These are phyloP conservation scores for Erodium chrysanthum DNA, from an alignment of 441 rosid genomes.

Conservation along the genomic window DNA sequence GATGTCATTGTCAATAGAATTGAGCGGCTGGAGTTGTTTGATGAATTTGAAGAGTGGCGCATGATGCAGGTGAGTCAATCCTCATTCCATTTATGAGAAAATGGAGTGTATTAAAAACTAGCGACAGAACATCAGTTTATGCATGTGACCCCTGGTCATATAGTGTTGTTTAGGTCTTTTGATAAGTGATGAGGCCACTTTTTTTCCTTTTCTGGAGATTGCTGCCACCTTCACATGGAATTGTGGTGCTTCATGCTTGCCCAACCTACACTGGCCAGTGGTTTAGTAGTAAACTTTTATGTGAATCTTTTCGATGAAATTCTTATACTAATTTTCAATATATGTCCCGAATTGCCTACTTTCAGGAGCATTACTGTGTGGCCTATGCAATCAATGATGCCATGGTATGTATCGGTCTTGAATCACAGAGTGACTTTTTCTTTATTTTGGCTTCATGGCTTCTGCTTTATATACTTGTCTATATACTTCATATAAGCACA, in stretches of 20 bases:
- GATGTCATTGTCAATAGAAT: conserved; percentile 46
- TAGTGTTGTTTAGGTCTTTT: neutral
- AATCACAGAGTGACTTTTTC: conserved; percentile 1
- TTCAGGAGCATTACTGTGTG: conserved; percentile 82
- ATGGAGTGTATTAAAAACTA: neutral
- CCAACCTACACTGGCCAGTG: conserved; percentile 5
- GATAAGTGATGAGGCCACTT: too few relatives aligned
- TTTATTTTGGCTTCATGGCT: conserved; percentile 1
- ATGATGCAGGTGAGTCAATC: conserved; percentile 90
- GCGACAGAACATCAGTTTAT: neutral
- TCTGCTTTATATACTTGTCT: neutral
- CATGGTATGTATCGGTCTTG: conserved; percentile 38
- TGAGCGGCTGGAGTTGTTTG: conserved; percentile 83
- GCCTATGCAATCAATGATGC: conserved; percentile 73
- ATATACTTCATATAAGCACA: neutral
- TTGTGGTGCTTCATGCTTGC: neutral
- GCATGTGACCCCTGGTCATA: neutral
- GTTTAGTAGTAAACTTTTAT: neutral
- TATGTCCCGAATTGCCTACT: conserved; percentile 21
- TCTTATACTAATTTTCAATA: neutral
- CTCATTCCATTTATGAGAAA: neutral
- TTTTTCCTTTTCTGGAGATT: neutral
- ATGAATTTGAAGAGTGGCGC: conserved; percentile 96
- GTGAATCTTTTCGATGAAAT: neutral
- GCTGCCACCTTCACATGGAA: neutral